phyloP scores from a whole-genome alignment of 2,329 filamentous ascomycete species.

The Furcasterigmium sp. region DNA sequence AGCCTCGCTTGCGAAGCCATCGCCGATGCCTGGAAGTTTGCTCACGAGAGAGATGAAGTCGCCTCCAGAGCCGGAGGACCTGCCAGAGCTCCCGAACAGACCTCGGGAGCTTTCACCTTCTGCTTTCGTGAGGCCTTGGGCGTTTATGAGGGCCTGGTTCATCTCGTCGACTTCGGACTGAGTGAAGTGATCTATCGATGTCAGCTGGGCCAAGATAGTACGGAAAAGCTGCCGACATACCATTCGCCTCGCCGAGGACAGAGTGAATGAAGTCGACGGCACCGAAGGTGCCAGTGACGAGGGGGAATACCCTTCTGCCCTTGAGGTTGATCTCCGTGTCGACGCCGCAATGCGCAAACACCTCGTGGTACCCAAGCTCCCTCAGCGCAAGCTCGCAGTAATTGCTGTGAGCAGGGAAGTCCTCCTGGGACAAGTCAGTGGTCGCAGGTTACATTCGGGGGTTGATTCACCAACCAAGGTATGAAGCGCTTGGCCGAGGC shows the following conservation, averaged over 20 bases:
- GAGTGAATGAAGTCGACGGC: slow-evolving; percentile 82
- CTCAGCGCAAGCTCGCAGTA: slow-evolving; percentile 74
- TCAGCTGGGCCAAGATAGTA: slow-evolving; percentile 74
- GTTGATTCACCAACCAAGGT: slow-evolving; percentile 40
- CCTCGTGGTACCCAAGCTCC: slow-evolving; percentile 62
- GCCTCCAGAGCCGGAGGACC: slow-evolving; percentile 27
- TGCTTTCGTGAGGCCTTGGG: slow-evolving; percentile 44
- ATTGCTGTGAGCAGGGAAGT: slow-evolving; percentile 78
- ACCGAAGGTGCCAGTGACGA: slow-evolving; percentile 73
- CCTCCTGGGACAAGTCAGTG: slow-evolving; percentile 20
- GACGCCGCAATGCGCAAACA: slow-evolving; percentile 71
- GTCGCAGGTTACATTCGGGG: not conserved
- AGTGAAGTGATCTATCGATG: slow-evolving; percentile 72
- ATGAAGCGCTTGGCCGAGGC: slow-evolving; percentile 70
- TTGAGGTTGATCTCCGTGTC: slow-evolving; percentile 59
- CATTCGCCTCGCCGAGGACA: slow-evolving; percentile 64
- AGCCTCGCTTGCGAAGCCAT: slow-evolving; percentile 62
- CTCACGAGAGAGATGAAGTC: slow-evolving; percentile 69
- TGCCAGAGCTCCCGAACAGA: slow-evolving; percentile 19
- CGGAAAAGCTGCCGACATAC: slow-evolving; percentile 80
- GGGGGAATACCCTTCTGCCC: slow-evolving; percentile 64
- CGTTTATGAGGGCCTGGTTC: slow-evolving; percentile 67
- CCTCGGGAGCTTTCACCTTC: slow-evolving; percentile 19
- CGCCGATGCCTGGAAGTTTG: slow-evolving; percentile 68
- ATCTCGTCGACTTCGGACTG: slow-evolving; percentile 82